A percentile compares a stretch with the other conserved stretches of the same genome.
Conservation (phyloP, 192 early-diverging fungal species). For the Dimargaris xerosporica region DNA sequence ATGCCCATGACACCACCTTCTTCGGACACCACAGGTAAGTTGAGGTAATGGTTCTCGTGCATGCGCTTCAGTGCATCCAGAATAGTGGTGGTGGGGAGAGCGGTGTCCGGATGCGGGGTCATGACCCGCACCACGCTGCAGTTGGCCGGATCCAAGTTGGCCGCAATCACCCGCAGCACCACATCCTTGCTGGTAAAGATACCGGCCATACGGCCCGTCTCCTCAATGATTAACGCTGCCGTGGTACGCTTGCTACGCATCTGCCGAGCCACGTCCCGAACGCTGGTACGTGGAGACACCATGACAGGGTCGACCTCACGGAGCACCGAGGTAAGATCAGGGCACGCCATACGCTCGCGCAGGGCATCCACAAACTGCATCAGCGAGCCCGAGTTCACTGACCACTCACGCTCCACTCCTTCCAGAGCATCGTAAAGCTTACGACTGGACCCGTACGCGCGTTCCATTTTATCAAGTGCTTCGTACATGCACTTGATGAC, state of each 20-base stretch:
- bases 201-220: conserved; percentile 50
- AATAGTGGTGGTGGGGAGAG: conserved; percentile 50
- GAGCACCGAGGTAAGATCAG: conserved; percentile 73
- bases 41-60: conserved; percentile 76
- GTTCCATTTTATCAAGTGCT: conserved; percentile 72
- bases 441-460: conserved; percentile 64
- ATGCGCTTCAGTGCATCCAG: conserved; percentile 72
- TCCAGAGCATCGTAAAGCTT: conserved; percentile 66
- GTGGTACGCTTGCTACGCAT: conserved; percentile 62
- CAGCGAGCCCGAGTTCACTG: conserved; percentile 46
- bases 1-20: conserved; percentile 53
- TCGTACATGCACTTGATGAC: conserved; percentile 78
- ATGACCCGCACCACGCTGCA: conserved; percentile 95
- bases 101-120: conserved; percentile 81
- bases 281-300: conserved; percentile 45
- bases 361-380: conserved; percentile 55
- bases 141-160: conserved; percentile 69
- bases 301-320: conserved; percentile 43
- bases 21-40: conserved; percentile 66
- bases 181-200: conserved; percentile 90
- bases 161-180: conserved; percentile 76
- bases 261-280: conserved; percentile 52
- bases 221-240: conserved; percentile 59
- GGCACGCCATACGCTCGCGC: conserved; percentile 80
- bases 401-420: conserved; percentile 71